phyloP scores from a whole-genome alignment of 306 rosid genomes.

The Luffa aegyptiaca region DNA sequence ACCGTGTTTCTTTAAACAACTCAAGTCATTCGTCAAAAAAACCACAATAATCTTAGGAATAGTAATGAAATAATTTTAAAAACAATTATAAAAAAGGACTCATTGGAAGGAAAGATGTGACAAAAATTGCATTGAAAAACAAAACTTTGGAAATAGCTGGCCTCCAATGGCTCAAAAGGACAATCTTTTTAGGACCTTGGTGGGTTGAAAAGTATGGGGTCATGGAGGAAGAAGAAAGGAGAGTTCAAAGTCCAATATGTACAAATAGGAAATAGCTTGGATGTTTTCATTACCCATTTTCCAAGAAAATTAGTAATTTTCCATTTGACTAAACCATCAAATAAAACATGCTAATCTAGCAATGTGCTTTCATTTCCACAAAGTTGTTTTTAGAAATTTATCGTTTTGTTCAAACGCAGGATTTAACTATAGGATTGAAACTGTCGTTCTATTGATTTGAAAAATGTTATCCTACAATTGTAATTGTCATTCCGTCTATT shows the following conservation, averaged over 20 bases:
- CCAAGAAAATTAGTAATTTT: background rate
- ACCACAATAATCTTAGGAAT: too few relatives aligned
- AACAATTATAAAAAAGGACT: background rate
- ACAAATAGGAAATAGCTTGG: background rate
- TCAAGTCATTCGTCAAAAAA: too few relatives aligned
- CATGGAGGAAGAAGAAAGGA: background rate
- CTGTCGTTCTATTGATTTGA: too few relatives aligned
- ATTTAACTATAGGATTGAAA: too few relatives aligned
- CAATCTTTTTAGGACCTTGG: background rate
- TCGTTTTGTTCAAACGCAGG: too few relatives aligned
- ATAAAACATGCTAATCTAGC: too few relatives aligned
- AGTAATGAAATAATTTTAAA: background rate
- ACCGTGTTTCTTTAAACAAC: background rate
- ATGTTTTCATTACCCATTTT: background rate
- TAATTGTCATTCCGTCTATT: too few relatives aligned
- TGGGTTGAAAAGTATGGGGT: slow-evolving; percentile 1
- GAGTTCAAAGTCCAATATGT: background rate
- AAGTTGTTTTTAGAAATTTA: too few relatives aligned
- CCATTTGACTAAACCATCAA: background rate
- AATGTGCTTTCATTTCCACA: too few relatives aligned
- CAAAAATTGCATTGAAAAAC: background rate
- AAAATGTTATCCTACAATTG: too few relatives aligned
- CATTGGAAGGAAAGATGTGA: background rate
- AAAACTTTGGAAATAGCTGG: background rate
- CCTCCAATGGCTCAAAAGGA: background rate